A percentile compares a stretch with the other conserved stretches of the same genome.
Evolutionary conservation across 768 basidiomycete genomes (phyloP).

Genomic region (Gloeostereum incarnatum): DNA sequence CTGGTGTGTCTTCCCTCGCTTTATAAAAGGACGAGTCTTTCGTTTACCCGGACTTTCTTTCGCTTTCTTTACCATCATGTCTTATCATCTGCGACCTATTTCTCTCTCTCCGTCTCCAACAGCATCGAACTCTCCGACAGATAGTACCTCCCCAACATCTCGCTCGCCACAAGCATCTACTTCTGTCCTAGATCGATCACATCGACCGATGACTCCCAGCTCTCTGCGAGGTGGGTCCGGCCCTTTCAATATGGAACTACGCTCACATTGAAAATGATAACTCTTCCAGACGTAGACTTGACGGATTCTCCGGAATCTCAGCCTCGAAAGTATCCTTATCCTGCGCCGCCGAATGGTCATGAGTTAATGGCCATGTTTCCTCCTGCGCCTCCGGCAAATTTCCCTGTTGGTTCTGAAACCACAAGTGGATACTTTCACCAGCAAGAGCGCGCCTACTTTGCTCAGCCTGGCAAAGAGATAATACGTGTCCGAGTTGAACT

Average conservation of each 20-base stretch:
- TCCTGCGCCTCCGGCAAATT: constrained; percentile 49
- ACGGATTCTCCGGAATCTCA: constrained; percentile 38
- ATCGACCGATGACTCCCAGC: constrained; percentile 55
- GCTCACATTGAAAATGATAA: constrained; percentile 1
- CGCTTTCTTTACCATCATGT: constrained; percentile 7
- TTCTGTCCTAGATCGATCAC: constrained; percentile 21
- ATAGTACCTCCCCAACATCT: constrained; percentile 25
- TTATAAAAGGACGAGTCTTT: too few species aligned
- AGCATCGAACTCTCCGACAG: constrained; percentile 34
- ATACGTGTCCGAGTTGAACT: constrained; percentile 67
- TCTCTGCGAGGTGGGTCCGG: constrained; percentile 45
- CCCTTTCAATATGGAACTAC: not conserved
- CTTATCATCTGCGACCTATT: constrained; percentile 52
- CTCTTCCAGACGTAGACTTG: constrained; percentile 50
- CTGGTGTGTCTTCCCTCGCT: too few species aligned
- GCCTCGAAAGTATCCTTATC: constrained; percentile 60
- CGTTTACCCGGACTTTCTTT: too few species aligned
- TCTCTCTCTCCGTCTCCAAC: constrained; percentile 48
- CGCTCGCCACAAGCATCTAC: constrained; percentile 22
- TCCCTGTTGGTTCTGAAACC: constrained; percentile 48
- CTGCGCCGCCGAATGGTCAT: constrained; percentile 71
- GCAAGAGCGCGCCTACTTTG: constrained; percentile 77
- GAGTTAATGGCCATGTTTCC: constrained; percentile 85
- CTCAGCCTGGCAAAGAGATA: constrained; percentile 70
- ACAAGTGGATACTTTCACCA: constrained; percentile 67